A percentile compares a stretch with the other conserved stretches of the same genome.
Conservation (phyloP, 805 yeast genomes). For the Osmozyma mogii region DNA sequence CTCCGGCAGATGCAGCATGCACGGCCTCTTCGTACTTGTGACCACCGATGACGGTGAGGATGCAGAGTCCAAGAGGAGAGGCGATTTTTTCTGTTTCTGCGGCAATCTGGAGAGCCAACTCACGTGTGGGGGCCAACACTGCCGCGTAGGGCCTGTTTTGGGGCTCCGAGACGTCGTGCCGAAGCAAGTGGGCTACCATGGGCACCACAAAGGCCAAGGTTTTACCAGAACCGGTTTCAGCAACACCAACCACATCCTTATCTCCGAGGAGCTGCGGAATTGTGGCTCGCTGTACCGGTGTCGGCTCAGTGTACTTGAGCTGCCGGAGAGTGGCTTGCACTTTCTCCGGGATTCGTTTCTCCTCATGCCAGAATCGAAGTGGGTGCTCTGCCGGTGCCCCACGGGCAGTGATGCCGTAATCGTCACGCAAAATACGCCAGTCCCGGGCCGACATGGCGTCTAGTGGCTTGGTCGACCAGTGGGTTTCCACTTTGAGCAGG, state of each 20-base stretch:
- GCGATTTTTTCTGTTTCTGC: constrained; percentile 52
- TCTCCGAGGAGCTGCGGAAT: constrained; percentile 59
- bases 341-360: constrained; percentile 33
- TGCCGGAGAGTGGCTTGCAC: constrained; percentile 24
- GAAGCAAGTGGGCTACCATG: constrained; percentile 30
- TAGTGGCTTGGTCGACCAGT: constrained; percentile 66
- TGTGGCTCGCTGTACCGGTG: constrained; percentile 87
- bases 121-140: constrained; percentile 88
- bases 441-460: constrained; percentile 70
- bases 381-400: constrained; percentile 46
- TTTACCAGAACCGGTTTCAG: constrained; percentile 95
- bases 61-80: constrained; percentile 30
- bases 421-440: constrained; percentile 84
- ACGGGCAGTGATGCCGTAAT: constrained; percentile 55
- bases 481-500: constrained; percentile 19
- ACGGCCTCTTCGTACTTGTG: constrained; percentile 73
- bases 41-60: constrained; percentile 80
- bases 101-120: constrained; percentile 82
- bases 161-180: constrained; percentile 37
- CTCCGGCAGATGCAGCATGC: constrained; percentile 49
- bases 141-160: constrained; percentile 64
- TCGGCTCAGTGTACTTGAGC: constrained; percentile 56
- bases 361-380: constrained; percentile 67
- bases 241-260: constrained; percentile 78
- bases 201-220: constrained; percentile 82